These are phyloP conservation scores for Nemophila menziesii DNA, from an alignment of 257 asterid genomes.

Conservation along the genomic window DNA sequence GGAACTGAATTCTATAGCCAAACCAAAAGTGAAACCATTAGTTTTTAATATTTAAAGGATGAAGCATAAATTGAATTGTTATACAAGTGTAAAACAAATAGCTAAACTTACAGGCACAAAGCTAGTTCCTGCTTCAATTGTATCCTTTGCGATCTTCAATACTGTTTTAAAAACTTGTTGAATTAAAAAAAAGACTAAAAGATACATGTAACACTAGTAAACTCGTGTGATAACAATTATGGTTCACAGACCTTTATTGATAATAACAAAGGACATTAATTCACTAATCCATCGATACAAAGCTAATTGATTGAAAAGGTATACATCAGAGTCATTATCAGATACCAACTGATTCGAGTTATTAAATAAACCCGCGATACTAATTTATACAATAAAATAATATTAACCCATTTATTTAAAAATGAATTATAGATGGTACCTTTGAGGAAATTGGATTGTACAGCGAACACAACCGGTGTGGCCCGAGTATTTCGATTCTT, in stretches of 20 bases:
- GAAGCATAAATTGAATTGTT: neutral
- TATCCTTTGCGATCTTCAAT: constrained; percentile 79
- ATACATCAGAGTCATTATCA: neutral
- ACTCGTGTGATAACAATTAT: too few relatives aligned
- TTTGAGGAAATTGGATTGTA: constrained; percentile 45
- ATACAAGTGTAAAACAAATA: neutral
- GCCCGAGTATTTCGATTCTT: constrained; percentile 18
- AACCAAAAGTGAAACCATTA: neutral
- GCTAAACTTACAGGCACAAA: constrained; percentile 71
- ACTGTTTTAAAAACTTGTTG: constrained; percentile 51
- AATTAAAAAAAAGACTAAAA: neutral
- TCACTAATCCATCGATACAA: neutral
- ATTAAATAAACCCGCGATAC: constrained; percentile 1
- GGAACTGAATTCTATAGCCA: constrained; percentile 51
- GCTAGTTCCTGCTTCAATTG: constrained; percentile 82
- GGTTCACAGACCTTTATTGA: too few relatives aligned
- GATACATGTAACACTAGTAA: neutral
- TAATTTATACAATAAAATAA: neutral
- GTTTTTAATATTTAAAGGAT: neutral
- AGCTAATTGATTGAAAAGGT: neutral
- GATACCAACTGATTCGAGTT: too few relatives aligned
- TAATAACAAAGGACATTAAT: too few relatives aligned
- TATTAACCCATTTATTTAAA: neutral
- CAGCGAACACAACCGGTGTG: constrained; percentile 28
- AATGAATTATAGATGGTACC: constrained; percentile 24